A percentile compares a stretch with the other conserved stretches of the same genome.
Conservation (phyloP, 2,329 filamentous ascomycete genomes). For the Hymenoscyphus infarciens region DNA sequence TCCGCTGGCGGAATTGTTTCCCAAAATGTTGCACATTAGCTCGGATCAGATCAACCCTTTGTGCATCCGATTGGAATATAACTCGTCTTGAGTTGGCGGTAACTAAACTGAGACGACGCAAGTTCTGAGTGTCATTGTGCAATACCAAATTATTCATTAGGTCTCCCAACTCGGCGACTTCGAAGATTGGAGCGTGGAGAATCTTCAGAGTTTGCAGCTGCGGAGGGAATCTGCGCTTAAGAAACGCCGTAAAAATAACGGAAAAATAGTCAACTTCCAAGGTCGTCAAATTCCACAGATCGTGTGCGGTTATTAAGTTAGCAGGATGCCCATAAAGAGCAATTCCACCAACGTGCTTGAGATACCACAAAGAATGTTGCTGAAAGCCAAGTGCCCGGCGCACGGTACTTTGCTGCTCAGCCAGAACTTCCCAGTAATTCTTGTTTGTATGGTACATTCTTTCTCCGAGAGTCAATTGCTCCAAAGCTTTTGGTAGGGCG, state of each 20-base stretch:
- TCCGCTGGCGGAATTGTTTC: neutral
- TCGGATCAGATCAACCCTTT: neutral
- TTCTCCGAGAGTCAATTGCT: neutral
- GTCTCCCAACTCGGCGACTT: neutral
- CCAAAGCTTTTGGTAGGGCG: neutral
- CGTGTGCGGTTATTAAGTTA: neutral
- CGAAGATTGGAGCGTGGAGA: neutral
- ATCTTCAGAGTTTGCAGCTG: neutral
- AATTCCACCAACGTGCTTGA: neutral
- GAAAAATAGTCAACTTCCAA: neutral
- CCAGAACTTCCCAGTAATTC: neutral
- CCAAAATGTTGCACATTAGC: neutral
- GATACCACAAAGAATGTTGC: neutral
- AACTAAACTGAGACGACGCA: neutral
- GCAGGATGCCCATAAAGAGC: neutral
- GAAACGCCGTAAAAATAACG: neutral
- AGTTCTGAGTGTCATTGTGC: neutral
- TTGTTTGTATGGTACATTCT: neutral
- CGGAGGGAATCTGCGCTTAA: neutral
- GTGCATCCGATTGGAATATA: neutral
- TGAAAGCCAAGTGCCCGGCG: neutral
- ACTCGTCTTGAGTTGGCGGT: neutral
- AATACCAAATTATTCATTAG: neutral
- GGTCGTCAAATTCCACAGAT: neutral
- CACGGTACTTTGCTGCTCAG: neutral